Percentiles rank a stretch among this genome's conserved stretches.
Conservation (phyloP, 768 basidiomycete species). For the Mycena epipterygia region DNA sequence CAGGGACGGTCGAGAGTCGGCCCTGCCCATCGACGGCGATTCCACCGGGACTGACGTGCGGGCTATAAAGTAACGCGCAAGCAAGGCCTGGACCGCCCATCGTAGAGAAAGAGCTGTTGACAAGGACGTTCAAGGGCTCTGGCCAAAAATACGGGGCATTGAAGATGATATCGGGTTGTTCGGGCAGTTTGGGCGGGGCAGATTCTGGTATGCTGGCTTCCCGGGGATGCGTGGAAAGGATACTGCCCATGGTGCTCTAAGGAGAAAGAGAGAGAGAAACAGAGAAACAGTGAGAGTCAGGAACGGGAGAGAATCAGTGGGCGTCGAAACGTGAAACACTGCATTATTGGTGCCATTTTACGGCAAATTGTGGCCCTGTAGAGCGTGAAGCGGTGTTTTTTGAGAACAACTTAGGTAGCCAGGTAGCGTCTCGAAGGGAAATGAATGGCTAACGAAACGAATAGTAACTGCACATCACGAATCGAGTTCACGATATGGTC, state of each 20-base stretch:
- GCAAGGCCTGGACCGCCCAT: background rate
- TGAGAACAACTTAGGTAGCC: too few relatives aligned
- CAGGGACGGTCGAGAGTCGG: background rate
- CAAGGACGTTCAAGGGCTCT: background rate
- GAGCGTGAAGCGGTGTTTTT: too few relatives aligned
- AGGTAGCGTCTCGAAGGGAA: too few relatives aligned
- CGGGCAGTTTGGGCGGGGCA: background rate
- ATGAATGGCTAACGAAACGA: too few relatives aligned
- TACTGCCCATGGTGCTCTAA: background rate
- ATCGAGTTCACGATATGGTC: too few relatives aligned
- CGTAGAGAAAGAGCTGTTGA: background rate
- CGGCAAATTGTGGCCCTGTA: too few relatives aligned
- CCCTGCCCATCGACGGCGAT: background rate
- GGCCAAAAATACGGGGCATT: background rate
- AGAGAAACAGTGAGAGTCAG: too few relatives aligned
- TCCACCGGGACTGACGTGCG: background rate
- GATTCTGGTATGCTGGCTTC: background rate
- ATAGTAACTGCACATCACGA: too few relatives aligned
- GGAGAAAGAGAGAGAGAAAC: background rate
- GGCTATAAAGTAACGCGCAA: conserved; percentile 9
- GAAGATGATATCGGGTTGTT: background rate
- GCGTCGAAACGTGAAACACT: too few relatives aligned
- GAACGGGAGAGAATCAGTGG: too few relatives aligned
- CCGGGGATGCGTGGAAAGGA: background rate
- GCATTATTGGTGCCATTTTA: too few relatives aligned